These are phyloP conservation scores for Kurtzmaniella quercitrusa DNA, from an alignment of 1,139 yeast genomes.

Conservation along the genomic window DNA sequence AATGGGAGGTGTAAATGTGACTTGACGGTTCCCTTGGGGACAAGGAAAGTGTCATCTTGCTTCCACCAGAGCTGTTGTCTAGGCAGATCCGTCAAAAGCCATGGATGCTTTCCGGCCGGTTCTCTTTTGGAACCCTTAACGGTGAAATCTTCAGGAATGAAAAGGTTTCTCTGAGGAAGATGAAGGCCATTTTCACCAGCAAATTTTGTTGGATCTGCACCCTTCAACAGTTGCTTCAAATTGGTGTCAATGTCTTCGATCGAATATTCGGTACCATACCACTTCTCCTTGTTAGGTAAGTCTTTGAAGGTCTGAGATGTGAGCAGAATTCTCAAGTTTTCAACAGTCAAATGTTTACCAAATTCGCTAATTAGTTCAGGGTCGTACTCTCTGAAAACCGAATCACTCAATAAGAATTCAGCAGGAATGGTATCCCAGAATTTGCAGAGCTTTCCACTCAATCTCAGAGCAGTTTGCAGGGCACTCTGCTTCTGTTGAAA, in stretches of 20 bases:
- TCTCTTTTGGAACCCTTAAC: slow-evolving; percentile 33
- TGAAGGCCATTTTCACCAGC: slow-evolving; percentile 41
- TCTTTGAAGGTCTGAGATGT: slow-evolving; percentile 42
- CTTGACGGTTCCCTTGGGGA: slow-evolving; percentile 77
- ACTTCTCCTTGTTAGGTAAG: slow-evolving; percentile 53
- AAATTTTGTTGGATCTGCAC: slow-evolving; percentile 22
- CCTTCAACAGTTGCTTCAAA: slow-evolving; percentile 36
- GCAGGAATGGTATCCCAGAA: slow-evolving; percentile 54
- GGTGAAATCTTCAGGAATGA: slow-evolving; percentile 73
- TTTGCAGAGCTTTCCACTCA: slow-evolving; percentile 42
- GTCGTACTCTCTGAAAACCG: slow-evolving; percentile 58
- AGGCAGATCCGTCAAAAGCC: slow-evolving; percentile 28
- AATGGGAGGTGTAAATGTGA: slow-evolving; percentile 65
- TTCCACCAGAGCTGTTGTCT: slow-evolving; percentile 71
- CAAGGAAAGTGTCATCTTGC: slow-evolving; percentile 83
- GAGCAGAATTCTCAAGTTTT: slow-evolving; percentile 59
- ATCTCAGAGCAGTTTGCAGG: slow-evolving; percentile 52
- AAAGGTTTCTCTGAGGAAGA: slow-evolving; percentile 70
- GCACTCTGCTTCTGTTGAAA: slow-evolving; percentile 66
- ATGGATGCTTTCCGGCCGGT: slow-evolving; percentile 33
- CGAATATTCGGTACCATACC: slow-evolving; percentile 88
- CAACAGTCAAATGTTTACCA: slow-evolving; percentile 46
- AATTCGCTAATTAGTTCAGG: slow-evolving; percentile 50
- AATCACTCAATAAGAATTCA: slow-evolving; percentile 52
- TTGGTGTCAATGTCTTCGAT: slow-evolving; percentile 21